Evolutionary conservation across 2,329 filamentous ascomycete genomes (phyloP).

Genomic region (Paraphaeosphaeria minitans): DNA sequence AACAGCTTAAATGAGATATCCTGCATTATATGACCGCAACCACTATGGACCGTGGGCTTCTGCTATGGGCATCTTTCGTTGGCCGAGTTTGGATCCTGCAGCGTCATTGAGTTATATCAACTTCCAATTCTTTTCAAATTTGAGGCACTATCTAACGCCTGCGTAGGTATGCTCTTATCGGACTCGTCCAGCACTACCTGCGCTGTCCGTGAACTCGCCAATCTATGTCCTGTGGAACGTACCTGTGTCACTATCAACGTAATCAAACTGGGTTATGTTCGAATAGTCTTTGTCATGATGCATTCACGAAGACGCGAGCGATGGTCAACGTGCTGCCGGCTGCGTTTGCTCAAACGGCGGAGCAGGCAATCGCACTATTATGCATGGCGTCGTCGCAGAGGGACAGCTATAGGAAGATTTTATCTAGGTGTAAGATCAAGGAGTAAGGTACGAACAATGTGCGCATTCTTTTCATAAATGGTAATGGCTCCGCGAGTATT

Average conservation of each 20-base stretch:
- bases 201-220: constrained; percentile 13
- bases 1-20: constrained; percentile 2
- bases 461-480: neutral
- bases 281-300: constrained; percentile 13
- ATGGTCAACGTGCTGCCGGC: constrained; percentile 15
- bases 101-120: too few species aligned
- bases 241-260: constrained; percentile 37
- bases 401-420: constrained; percentile 47
- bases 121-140: neutral
- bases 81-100: constrained; percentile 8
- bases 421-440: constrained; percentile 39
- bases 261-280: constrained; percentile 35
- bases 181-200: constrained; percentile 18
- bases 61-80: constrained; percentile 16
- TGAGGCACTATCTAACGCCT: neutral
- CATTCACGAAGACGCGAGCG: constrained; percentile 11
- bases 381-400: constrained; percentile 40
- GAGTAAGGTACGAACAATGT: constrained; percentile 8
- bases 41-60: neutral
- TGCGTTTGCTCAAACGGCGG: constrained; percentile 41
- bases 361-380: constrained; percentile 48
- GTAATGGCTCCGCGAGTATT: constrained; percentile 10
- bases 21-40: neutral
- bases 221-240: constrained; percentile 13
- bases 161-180: constrained; percentile 15